Percentiles rank a stretch among this genome's conserved stretches.
Evolutionary conservation across 371 early-diverging fungal genomes (phyloP).

Genomic region (Mortierella sp.): DNA sequence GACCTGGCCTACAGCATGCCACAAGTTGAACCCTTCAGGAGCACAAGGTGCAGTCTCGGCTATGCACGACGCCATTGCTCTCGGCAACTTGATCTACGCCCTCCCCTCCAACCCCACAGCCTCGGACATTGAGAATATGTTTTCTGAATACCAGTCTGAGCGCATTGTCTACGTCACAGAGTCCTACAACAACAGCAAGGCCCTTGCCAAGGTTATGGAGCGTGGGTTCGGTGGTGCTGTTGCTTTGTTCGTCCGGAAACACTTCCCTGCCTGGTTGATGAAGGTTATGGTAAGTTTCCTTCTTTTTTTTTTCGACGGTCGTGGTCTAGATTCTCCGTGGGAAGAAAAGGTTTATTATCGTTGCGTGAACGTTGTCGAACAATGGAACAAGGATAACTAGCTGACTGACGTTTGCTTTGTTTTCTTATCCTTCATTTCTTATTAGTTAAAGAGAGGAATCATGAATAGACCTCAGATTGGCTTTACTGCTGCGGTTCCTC

Average conservation of each 20-base stretch:
- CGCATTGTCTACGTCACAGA: slow-evolving; percentile 14
- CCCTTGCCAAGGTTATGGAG: slow-evolving; percentile 5
- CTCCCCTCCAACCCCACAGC: slow-evolving; percentile 9
- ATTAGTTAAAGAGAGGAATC: background rate
- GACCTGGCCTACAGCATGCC: background rate
- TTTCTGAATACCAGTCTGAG: slow-evolving; percentile 31
- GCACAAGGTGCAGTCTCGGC: slow-evolving; percentile 49
- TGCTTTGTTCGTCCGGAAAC: background rate
- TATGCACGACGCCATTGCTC: slow-evolving; percentile 45
- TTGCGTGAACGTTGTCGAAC: background rate
- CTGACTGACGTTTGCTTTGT: background rate
- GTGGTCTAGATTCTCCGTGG: no score
- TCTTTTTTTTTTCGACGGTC: no score
- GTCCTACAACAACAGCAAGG: slow-evolving; percentile 7
- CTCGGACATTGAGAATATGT: slow-evolving; percentile 28
- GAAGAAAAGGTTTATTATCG: no score
- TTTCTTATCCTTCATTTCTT: background rate
- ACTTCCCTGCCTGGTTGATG: slow-evolving; percentile 8
- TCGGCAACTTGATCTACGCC: slow-evolving; percentile 41
- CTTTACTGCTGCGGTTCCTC: background rate
- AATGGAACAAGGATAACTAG: background rate
- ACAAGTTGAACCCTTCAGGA: slow-evolving; percentile 35
- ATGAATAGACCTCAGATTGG: background rate
- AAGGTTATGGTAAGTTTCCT: background rate
- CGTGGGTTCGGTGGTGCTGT: background rate